phyloP scores from a whole-genome alignment of 306 rosid genomes.

The Luffa aegyptiaca region DNA sequence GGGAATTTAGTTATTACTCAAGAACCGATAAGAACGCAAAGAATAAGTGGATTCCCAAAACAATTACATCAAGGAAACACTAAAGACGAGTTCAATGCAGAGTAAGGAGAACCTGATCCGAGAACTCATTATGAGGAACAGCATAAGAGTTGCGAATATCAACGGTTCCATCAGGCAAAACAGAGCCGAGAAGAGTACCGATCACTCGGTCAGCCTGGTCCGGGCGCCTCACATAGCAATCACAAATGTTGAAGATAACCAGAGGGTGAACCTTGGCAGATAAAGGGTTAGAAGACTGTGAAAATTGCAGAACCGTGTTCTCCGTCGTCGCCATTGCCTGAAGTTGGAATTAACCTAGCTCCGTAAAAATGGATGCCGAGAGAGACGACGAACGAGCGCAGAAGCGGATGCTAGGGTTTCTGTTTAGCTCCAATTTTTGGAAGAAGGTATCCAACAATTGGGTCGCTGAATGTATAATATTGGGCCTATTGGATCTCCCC shows the following conservation, averaged over 20 bases:
- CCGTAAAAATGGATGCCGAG: background rate
- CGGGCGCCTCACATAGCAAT: conserved; percentile 79
- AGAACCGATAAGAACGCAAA: background rate
- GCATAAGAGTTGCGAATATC: conserved; percentile 87
- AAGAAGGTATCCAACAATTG: background rate
- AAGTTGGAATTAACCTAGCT: background rate
- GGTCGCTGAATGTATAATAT: too few relatives aligned
- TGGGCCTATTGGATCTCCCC: too few relatives aligned
- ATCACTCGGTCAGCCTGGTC: conserved; percentile 91
- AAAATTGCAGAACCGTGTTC: conserved; percentile 61
- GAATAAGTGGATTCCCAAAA: background rate
- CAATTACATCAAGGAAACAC: background rate
- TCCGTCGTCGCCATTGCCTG: conserved; percentile 52
- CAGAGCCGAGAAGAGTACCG: conserved; percentile 82
- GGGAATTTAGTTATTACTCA: background rate
- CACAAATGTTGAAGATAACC: conserved; percentile 79
- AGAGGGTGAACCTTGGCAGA: conserved; percentile 77
- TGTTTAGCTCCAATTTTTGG: background rate
- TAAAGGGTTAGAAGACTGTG: conserved; percentile 41
- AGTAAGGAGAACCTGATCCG: conserved; percentile 49
- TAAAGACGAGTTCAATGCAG: background rate
- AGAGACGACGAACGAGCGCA: background rate
- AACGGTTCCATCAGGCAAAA: conserved; percentile 68
- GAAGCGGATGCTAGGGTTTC: conserved; percentile 8
- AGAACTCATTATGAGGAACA: conserved; percentile 78